Base-by-base conservation (phyloP, 345 rosid genomes). In the Geranium rotundifolium region DNA sequence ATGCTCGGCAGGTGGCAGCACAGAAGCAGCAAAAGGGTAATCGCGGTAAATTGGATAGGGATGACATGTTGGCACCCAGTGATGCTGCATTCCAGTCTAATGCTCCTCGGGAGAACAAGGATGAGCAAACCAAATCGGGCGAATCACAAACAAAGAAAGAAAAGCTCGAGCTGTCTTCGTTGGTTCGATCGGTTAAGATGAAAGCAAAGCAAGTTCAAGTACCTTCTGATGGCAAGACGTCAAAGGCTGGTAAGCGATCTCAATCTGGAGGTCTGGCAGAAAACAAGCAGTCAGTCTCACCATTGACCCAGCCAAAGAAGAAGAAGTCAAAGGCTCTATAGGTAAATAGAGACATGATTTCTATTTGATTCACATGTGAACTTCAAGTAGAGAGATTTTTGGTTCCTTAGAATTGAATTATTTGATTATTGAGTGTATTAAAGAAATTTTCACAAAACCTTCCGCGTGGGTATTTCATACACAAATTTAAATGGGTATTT, bases 131-230 rank as follows among this genome's bases (percentile, higher is more conserved):
- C 1, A 67, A 41, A 60, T 62, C 77, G 9, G 74, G 75, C 59
- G 60, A 1, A 29, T 59, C 37, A 56, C 59, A 69, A 7, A 34
- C 77, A n/a, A 81, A 74, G 77, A 82, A 68, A 62, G 81, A 75
- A 71, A 82, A 83, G 76, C 69, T 59, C 5, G 84, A 80, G 68
- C 58, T 92, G 41, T 79, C 86, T 31, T 81, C 81, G 16, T 60
- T 87, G 60, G 81, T 92, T n/a, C 83, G 68, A 75, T 89, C 95
- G 0, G 56, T 89, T 39, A 87, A 92, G 88, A 81, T 77, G 79
- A 92, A 92, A 69, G 77, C 89, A 30, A 79, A 78, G 66, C 89
- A 81, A 73, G 75, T 67, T 61, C 71, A 64, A 54, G 31, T 62
- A 56, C 70, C 79, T 12, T 67, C 75, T 14, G 60, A 67, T 3